Conservation (phyloP, 257 asterid genomes). For the Capsicum chinense region DNA sequence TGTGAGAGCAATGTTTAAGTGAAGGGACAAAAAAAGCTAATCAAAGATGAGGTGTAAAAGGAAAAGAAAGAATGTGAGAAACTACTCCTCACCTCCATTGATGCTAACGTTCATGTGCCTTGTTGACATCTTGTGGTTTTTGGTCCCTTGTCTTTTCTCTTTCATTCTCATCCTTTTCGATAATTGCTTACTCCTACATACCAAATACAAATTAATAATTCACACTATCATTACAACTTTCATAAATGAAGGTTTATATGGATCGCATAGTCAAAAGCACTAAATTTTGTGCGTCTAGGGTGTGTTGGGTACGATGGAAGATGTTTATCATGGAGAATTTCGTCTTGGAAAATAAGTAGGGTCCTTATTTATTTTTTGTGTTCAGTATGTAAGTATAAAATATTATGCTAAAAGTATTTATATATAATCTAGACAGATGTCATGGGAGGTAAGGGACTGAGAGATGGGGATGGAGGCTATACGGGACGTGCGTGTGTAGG, state of each 20-base stretch:
- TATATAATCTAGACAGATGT: too few species aligned
- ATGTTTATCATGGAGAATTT: too few species aligned
- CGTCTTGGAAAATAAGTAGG: too few species aligned
- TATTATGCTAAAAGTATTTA: too few species aligned
- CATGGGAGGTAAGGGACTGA: too few species aligned
- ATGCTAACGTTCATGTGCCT: slow-evolving; percentile 22
- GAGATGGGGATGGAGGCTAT: too few species aligned
- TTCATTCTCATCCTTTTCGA: slow-evolving; percentile 21
- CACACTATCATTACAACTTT: not conserved
- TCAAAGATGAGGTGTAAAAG: slow-evolving; percentile 20
- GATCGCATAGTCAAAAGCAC: not conserved
- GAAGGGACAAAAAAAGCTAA: not conserved
- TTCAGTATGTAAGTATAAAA: too few species aligned
- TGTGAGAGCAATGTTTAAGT: not conserved
- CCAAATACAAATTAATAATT: not conserved
- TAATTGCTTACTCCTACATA: not conserved
- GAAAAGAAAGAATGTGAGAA: not conserved
- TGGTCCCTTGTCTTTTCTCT: not conserved
- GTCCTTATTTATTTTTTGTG: too few species aligned
- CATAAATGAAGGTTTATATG: not conserved
- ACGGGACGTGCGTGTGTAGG: too few species aligned
- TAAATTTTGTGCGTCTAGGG: not conserved
- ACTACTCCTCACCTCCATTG: slow-evolving; percentile 7
- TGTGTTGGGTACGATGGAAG: too few species aligned
- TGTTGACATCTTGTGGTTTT: slow-evolving; percentile 14